phyloP scores from a whole-genome alignment of 768 basidiomycete genomes.

The Russula sp. region DNA sequence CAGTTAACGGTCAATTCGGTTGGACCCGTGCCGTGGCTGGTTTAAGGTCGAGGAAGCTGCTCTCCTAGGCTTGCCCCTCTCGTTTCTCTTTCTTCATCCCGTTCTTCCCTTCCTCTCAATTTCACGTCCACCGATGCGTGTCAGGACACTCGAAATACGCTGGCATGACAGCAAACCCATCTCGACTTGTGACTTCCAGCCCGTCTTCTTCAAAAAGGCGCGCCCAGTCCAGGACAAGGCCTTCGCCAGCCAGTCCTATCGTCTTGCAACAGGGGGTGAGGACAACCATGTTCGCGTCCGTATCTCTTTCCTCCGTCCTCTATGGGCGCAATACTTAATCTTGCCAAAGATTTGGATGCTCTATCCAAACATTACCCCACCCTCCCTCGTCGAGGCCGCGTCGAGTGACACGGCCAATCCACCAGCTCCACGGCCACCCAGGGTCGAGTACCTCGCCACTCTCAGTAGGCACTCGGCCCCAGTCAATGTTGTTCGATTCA shows the following conservation, averaged over 20 bases:
- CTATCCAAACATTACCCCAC: conserved; percentile 79
- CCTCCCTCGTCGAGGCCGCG: conserved; percentile 42
- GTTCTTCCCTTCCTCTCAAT: not conserved
- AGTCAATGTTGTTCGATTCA: conserved; percentile 94
- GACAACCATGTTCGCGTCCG: conserved; percentile 95
- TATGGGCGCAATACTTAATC: not conserved
- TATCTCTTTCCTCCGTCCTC: conserved; percentile 22
- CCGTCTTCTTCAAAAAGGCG: conserved; percentile 72
- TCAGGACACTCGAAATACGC: conserved; percentile 85
- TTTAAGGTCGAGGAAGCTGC: conserved; percentile 7
- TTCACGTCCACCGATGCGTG: conserved; percentile 51
- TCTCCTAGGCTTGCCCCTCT: not conserved
- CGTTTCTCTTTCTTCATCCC: not conserved
- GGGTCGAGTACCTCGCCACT: conserved; percentile 94
- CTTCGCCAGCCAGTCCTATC: conserved; percentile 70
- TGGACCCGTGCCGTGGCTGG: conserved; percentile 2
- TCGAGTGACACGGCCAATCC: conserved; percentile 28
- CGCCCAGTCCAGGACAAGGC: conserved; percentile 51
- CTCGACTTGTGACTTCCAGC: conserved; percentile 95
- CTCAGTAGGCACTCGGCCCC: conserved; percentile 87
- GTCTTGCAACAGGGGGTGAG: conserved; percentile 90
- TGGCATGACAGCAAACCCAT: conserved; percentile 97
- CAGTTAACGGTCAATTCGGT: not conserved
- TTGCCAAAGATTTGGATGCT: conserved; percentile 80
- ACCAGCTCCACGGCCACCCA: conserved; percentile 52